A percentile compares a stretch with the other conserved stretches of the same genome.
phyloP scores from a whole-genome alignment of 23 red algal genomes.

The Gracilariopsis chorda region DNA sequence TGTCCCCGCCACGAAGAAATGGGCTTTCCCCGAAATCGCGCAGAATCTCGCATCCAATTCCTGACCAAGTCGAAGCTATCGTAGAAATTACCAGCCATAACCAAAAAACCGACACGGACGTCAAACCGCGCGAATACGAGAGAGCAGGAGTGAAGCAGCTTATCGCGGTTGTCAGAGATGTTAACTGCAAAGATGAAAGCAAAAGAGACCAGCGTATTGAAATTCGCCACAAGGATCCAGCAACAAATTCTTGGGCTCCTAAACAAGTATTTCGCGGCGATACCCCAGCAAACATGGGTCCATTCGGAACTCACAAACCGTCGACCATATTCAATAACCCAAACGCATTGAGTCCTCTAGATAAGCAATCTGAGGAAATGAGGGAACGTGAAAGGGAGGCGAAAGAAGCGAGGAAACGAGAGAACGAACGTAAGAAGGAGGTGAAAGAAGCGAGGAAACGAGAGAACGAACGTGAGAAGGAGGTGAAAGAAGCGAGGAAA shows the following conservation, averaged over 20 bases:
- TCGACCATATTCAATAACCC: neutral
- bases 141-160: neutral
- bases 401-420: too few species aligned
- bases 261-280: neutral
- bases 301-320: neutral
- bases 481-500: neutral
- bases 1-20: neutral
- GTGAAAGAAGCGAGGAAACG: too few species aligned
- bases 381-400: neutral
- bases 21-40: neutral
- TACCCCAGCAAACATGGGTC: neutral
- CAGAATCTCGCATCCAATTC: neutral
- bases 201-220: neutral
- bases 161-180: neutral
- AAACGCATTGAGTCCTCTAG: neutral
- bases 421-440: too few species aligned
- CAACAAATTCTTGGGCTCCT: neutral
- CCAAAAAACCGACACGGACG: neutral
- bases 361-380: neutral
- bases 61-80: neutral
- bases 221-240: neutral
- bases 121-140: neutral
- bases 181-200: neutral
- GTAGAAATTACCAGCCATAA: neutral
- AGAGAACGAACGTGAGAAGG: too few species aligned